Conservation (phyloP, 768 basidiomycete species). For the Mrakia hoshinonis region DNA sequence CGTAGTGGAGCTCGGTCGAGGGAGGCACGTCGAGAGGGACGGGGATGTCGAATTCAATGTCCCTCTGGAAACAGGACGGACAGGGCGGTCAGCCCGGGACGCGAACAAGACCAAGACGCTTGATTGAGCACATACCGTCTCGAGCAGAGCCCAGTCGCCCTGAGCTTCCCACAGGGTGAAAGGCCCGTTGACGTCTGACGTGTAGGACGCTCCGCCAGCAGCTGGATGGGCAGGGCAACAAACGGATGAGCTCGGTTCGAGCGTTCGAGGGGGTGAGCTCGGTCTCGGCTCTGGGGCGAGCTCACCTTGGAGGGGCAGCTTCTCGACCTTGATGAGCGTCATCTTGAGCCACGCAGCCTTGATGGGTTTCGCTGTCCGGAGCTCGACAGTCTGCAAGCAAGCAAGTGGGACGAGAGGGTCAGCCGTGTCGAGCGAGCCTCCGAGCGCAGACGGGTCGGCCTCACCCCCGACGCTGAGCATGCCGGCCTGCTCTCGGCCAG, state of each 20-base stretch:
- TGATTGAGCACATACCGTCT: background rate
- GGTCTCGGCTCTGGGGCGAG: too few species aligned
- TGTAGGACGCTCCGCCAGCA: constrained; percentile 10
- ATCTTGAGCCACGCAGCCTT: constrained; percentile 23
- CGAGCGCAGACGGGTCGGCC: background rate
- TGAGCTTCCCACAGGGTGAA: constrained; percentile 9
- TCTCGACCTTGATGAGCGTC: constrained; percentile 20
- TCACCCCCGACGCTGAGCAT: background rate
- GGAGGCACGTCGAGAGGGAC: constrained; percentile 1
- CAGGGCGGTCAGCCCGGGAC: background rate
- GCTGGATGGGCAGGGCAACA: background rate
- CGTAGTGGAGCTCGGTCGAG: constrained; percentile 12
- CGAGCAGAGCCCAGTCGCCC: constrained; percentile 6
- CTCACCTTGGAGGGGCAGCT: constrained; percentile 22
- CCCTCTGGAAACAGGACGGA: background rate
- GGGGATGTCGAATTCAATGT: constrained; percentile 16
- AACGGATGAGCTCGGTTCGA: background rate
- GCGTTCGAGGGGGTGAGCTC: background rate
- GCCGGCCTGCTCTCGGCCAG: background rate
- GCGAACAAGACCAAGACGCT: background rate
- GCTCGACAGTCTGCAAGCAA: constrained; percentile 15
- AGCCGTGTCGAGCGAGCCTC: background rate
- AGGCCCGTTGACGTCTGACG: background rate
- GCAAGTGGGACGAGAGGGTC: background rate
- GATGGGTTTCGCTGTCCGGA: constrained; percentile 16